Evolutionary conservation across 2,329 filamentous ascomycete genomes (phyloP), one percentile per base, ranked within the genome.

Genomic region (Periconia sp.): DNA sequence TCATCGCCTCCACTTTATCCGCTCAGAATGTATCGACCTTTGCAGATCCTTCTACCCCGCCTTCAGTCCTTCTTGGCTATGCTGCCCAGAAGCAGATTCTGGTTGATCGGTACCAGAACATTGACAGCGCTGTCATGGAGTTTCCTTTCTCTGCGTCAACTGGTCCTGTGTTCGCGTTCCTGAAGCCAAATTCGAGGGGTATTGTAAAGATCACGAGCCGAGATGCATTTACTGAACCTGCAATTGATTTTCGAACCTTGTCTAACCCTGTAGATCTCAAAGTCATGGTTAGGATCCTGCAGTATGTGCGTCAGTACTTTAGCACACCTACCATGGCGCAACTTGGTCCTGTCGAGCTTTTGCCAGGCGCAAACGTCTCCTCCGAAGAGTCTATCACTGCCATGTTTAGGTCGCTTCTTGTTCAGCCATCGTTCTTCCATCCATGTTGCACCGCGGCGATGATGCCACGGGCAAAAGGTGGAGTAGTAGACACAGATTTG

Each of bases 131-230:
- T 9, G 48, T 54, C 18, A 57, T 57, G 24, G 58, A 63, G 22
- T 57, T 54, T 37, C 52, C 44, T 17, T 63, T 51, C 36, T 40
- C n/a, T 25, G 40, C 16, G 22, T 8, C 30, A 19, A 33, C 30
- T 9, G 51, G 40, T 1, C 38, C 35, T 11, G 36, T 48, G 23
- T 43, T 39, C n/a, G 43, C 43, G 7, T 30, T 53, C 12, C 21
- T 47, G 28, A 21, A 58, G 16, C 56, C 68, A 3, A 52, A 69
- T 24, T 56, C 48, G n/a, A 59, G 68, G 25, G 69, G 69, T 11
- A 62, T 61, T n/a, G 59, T 71, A 19, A 55, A 54, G 17, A 60
- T 69, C 26, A 59, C 67, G 41, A 57, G 60, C 7, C 43, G 57
- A 15, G 49, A 66, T 32, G 56, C 66, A 6, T 36, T 39, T 11